Conservation (phyloP, 1,284 basidiomycete species). For the Moniliella sp. region DNA sequence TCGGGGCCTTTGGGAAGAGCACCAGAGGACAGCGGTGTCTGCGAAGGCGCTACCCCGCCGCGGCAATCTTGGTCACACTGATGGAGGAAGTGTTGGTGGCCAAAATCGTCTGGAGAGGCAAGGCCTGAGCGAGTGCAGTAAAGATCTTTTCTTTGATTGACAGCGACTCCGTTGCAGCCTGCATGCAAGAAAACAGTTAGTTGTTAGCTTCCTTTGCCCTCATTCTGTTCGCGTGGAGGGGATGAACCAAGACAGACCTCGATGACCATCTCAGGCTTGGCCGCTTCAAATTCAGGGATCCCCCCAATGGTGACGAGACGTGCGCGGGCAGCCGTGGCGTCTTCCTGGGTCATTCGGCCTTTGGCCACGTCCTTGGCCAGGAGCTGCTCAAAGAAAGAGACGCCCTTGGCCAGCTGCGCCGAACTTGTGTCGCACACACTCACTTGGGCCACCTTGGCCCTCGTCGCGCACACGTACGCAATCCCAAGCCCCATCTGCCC, state of each 20-base stretch:
- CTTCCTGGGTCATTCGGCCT: slow-evolving; percentile 47
- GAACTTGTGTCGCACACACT: slow-evolving; percentile 11
- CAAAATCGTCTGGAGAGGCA: slow-evolving; percentile 56
- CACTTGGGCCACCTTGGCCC: slow-evolving; percentile 9
- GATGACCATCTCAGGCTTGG: slow-evolving; percentile 56
- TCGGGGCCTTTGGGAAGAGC: not conserved
- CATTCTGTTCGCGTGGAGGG: not conserved
- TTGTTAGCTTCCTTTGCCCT: not conserved
- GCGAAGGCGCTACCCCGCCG: slow-evolving; percentile 32
- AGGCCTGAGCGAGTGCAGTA: slow-evolving; percentile 45
- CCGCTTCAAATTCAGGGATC: slow-evolving; percentile 28
- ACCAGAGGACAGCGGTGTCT: slow-evolving; percentile 1
- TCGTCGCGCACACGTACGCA: slow-evolving; percentile 52
- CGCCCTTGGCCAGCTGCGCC: slow-evolving; percentile 49
- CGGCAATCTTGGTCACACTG: slow-evolving; percentile 76
- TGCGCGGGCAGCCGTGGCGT: slow-evolving; percentile 50
- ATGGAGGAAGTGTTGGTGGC: slow-evolving; percentile 87
- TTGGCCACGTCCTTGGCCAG: slow-evolving; percentile 72
- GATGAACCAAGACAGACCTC: slow-evolving; percentile 44
- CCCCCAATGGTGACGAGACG: slow-evolving; percentile 8
- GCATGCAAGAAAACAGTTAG: not conserved
- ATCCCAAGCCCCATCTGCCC: slow-evolving; percentile 42
- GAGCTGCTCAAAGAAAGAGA: slow-evolving; percentile 48
- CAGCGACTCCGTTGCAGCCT: slow-evolving; percentile 76
- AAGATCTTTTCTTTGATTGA: slow-evolving; percentile 62